Evolutionary conservation across 208 protist species (phyloP), one percentile per base, ranked within the genome.

Genomic region (Trypanosoma conorhini): DNA sequence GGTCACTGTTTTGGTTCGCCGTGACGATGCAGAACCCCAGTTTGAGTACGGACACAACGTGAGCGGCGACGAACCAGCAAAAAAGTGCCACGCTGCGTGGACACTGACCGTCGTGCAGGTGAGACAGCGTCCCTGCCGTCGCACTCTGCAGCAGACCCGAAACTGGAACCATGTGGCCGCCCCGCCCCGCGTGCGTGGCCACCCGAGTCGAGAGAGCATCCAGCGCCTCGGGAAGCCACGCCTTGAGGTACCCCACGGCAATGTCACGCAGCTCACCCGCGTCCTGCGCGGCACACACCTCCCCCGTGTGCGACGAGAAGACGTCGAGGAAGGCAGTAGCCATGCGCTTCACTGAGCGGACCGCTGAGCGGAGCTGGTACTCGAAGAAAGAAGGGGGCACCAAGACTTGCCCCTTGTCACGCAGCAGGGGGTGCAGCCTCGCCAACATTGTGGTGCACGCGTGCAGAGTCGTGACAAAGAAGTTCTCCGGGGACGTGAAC

Each of bases 391-490:
- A 55, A 38, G 63, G 22, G 5, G 88, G 82, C 19, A 83, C 82
- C 7, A 91, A 62, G n/a, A 94, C 70, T n/a, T 70, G 52, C 24
- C 52, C 51, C 26, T 62, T 67, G 62, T 94, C 88, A 35, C 84
- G 75, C 64, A 91, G 64, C 26, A 78, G 76, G 35, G 81, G 85
- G 51, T 92, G 79, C n/a, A 94, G 74, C 10, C 77, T 80, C 31
- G 77, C 55, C 3, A 91, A 65, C 21, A 85, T 83, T 67, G 76
- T 54, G 15, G 85, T 79, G 66, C 91, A 96, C 54, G 87, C 89
- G 58, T 92, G 81, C 60, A 94, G 70, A n/a, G 88, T 96, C 0
- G 86, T 91, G 24, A 92, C 76, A 51, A 87, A 80, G 57, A 93
- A 96, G 44, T 78, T 81, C 52, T 96, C 91, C 56, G 84, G 78